These are phyloP conservation scores for Rachicladosporium sp. DNA, from an alignment of 2,329 filamentous ascomycete genomes.

Conservation along the genomic window DNA sequence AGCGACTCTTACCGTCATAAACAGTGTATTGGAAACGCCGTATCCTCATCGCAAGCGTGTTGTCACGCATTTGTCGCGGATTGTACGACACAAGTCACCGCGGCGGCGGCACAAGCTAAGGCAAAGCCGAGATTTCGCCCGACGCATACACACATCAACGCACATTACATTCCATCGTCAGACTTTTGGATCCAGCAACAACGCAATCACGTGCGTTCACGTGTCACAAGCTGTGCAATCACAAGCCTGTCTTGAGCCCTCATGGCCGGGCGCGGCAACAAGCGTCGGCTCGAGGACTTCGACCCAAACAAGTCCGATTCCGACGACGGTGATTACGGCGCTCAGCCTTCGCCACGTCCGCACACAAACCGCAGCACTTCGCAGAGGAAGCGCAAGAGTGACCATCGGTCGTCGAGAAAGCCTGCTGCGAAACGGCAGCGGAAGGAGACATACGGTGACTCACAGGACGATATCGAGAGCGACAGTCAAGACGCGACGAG, in stretches of 20 bases:
- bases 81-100: too few species aligned
- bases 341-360: constrained; percentile 11
- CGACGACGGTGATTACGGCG: constrained; percentile 26
- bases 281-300: constrained; percentile 27
- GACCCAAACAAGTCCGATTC: constrained; percentile 26
- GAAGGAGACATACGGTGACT: constrained; percentile 26
- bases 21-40: too few species aligned
- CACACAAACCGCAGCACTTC: constrained; percentile 5
- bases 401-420: constrained; percentile 8
- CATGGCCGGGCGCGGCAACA: constrained; percentile 8
- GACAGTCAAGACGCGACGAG: constrained; percentile 14
- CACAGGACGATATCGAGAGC: constrained; percentile 35
- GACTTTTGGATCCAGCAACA: too few species aligned
- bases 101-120: too few species aligned
- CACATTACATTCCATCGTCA: too few species aligned
- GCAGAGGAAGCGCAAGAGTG: constrained; percentile 15
- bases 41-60: too few species aligned
- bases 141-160: too few species aligned
- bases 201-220: too few species aligned
- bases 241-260: background rate
- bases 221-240: too few species aligned
- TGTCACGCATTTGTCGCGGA: too few species aligned
- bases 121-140: too few species aligned
- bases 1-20: too few species aligned
- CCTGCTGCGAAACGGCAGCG: constrained; percentile 23